phyloP scores from a whole-genome alignment of 2,329 filamentous ascomycete species.

The Orbilia ellipsospora region DNA sequence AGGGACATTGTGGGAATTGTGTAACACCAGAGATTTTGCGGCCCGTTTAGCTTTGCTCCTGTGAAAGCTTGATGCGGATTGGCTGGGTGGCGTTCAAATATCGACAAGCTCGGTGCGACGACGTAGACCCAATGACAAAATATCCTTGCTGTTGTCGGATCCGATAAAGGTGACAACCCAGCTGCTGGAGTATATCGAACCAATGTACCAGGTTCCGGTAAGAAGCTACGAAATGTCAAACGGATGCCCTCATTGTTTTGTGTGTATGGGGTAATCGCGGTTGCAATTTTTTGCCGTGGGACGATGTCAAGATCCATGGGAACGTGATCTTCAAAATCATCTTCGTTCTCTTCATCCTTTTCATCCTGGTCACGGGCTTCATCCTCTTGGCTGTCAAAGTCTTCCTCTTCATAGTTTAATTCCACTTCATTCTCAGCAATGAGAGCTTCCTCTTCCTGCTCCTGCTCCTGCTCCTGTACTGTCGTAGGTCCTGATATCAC shows the following conservation, averaged over 20 bases:
- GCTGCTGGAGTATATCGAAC: conserved; percentile 74
- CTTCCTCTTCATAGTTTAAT: conserved; percentile 57
- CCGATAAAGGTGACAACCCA: conserved; percentile 77
- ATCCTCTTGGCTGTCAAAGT: conserved; percentile 68
- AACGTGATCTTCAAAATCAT: conserved; percentile 58
- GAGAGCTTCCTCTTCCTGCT: conserved; percentile 13
- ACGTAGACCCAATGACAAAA: conserved; percentile 94
- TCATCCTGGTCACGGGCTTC: too few relatives aligned
- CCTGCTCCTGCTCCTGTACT: conserved; percentile 57
- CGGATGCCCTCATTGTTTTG: conserved; percentile 66
- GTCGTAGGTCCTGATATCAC: conserved; percentile 56
- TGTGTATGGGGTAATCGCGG: conserved; percentile 64
- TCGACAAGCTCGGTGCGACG: conserved; percentile 84
- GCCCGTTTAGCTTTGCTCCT: conserved; percentile 57
- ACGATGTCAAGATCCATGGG: conserved; percentile 61
- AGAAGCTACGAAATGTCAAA: conserved; percentile 65
- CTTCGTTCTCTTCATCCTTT: conserved; percentile 62
- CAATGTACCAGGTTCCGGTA: conserved; percentile 67
- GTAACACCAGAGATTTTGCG: conserved; percentile 72
- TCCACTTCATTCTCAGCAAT: conserved; percentile 65
- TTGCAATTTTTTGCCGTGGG: conserved; percentile 62
- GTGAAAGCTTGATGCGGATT: conserved; percentile 67
- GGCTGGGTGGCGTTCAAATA: conserved; percentile 84
- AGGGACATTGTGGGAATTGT: conserved; percentile 85
- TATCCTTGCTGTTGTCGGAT: conserved; percentile 80